Base-by-base conservation (phyloP, 2,329 filamentous ascomycete species). In the Phaeosphaeriaceae sp. region DNA sequence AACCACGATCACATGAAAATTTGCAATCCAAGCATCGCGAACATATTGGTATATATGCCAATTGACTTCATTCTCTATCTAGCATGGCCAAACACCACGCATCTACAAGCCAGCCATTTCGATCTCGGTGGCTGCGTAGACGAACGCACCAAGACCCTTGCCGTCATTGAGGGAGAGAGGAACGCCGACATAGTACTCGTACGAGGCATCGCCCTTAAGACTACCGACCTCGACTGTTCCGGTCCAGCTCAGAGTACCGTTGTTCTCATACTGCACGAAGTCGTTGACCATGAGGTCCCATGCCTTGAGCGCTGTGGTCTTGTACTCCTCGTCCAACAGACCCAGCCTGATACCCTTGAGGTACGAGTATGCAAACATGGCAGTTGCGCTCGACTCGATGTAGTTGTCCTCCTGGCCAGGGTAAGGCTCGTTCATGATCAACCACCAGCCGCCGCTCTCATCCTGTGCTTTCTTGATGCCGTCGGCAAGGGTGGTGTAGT, bases 331-430 rank as follows among this genome's bases (percentile, higher is more conserved):
- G n/a, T 71, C 68, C 54, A 78, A 58, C 59, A 77, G 60, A 8
- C 75, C 75, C 3, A 67, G 66, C 47, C 76, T 65, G 13, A 74
- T 61, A 15, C 74, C 75, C 68, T 78, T 78, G 58, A 76, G 60
- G 59, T 72, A 76, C 8, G 67, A 68, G 60, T 77, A 77, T 2
- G 74, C 69, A 57, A 78, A 78, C 72, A 89, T 86, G 3, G 85
- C 85, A 1, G 83, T 84, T 8, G 82, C 86, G 30, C 85, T 86
- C 32, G 83, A 85, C 75, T 89, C 85, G 49, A 89, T 83, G 70
- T 86, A 89, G 71, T 89, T 89, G 2, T 85, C 85, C 48, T 80
- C 62, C 42, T 59, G 67, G 7, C 74, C 72, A 10, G 71, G 79
- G 55, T 84, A 82, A 24, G 79, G 72, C 56, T 81, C 78, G 64